phyloP scores from a whole-genome alignment of 306 rosid species.

The Quercus bicolor region DNA sequence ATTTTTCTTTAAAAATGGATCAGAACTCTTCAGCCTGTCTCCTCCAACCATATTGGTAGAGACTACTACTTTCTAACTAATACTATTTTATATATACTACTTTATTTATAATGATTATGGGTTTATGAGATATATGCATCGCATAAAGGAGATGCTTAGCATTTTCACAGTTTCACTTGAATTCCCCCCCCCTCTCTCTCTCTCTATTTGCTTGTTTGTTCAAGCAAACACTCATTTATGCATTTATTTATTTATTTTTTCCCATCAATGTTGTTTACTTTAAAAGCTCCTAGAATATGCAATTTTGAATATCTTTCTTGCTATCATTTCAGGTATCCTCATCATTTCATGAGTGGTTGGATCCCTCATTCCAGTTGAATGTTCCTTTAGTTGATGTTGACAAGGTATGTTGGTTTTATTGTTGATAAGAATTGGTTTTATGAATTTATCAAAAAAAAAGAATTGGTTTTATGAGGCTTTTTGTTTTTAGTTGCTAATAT shows the following conservation, averaged over 20 bases:
- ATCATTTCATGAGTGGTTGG: slow-evolving; percentile 59
- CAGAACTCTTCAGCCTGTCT: not conserved
- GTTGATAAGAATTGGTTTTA: not conserved
- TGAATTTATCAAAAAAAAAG: too few species aligned
- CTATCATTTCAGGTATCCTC: slow-evolving; percentile 51
- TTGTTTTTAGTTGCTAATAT: not conserved
- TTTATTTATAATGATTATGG: not conserved
- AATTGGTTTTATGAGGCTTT: not conserved
- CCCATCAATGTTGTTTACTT: not conserved
- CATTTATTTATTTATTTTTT: not conserved
- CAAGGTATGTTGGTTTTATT: slow-evolving; percentile 51
- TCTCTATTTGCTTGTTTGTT: not conserved
- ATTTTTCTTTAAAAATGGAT: not conserved
- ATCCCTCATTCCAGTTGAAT: slow-evolving; percentile 56
- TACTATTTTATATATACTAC: not conserved
- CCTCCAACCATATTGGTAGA: not conserved
- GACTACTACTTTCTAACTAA: not conserved
- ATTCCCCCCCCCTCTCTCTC: too few species aligned
- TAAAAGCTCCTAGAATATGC: not conserved
- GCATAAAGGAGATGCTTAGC: not conserved
- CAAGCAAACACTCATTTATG: not conserved
- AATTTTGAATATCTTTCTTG: slow-evolving; percentile 11
- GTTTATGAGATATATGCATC: not conserved
- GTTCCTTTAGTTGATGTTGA: slow-evolving; percentile 95
- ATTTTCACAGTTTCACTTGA: not conserved